A percentile compares a stretch with the other conserved stretches of the same genome.
Conservation (phyloP, 202 grass and related monocot genomes). For the Setaria italica region DNA sequence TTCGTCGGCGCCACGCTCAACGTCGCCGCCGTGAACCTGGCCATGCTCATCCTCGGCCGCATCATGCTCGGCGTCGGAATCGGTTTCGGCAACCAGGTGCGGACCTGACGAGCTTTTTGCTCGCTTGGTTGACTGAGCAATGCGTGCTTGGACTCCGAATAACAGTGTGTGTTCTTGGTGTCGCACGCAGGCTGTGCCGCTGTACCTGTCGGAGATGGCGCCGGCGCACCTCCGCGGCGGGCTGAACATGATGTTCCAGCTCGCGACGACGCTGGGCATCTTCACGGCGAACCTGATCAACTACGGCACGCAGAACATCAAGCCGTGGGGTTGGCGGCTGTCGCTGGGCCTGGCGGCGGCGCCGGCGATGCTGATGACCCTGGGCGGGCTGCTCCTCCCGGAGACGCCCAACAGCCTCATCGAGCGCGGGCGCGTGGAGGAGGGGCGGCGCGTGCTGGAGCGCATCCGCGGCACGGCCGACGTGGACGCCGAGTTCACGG, state of each 20-base stretch:
- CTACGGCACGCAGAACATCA: constrained; percentile 82
- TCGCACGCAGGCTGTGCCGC: constrained; percentile 62
- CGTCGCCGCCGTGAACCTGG: constrained; percentile 65
- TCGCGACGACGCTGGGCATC: constrained; percentile 89
- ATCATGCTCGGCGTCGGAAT: constrained; percentile 97
- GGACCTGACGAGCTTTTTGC: background rate
- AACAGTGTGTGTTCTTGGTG: background rate
- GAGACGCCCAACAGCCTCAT: constrained; percentile 97
- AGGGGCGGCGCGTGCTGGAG: constrained; percentile 73
- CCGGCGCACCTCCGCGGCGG: constrained; percentile 83
- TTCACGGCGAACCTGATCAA: constrained; percentile 94
- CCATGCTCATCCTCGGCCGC: constrained; percentile 82
- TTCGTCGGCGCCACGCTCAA: constrained; percentile 81
- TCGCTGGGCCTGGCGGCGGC: constrained; percentile 73
- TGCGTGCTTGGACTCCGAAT: background rate
- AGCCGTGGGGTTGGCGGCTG: constrained; percentile 88
- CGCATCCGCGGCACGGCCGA: constrained; percentile 76
- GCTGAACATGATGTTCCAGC: constrained; percentile 98
- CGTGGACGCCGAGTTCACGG: constrained; percentile 84
- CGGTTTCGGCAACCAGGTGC: constrained; percentile 87
- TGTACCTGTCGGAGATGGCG: constrained; percentile 86
- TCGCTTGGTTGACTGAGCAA: background rate
- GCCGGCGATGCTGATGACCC: constrained; percentile 77
- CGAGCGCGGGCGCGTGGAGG: constrained; percentile 57
- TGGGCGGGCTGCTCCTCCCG: constrained; percentile 69